phyloP scores from a whole-genome alignment of 2,329 filamentous ascomycete species.

The Xylariales sp. region DNA sequence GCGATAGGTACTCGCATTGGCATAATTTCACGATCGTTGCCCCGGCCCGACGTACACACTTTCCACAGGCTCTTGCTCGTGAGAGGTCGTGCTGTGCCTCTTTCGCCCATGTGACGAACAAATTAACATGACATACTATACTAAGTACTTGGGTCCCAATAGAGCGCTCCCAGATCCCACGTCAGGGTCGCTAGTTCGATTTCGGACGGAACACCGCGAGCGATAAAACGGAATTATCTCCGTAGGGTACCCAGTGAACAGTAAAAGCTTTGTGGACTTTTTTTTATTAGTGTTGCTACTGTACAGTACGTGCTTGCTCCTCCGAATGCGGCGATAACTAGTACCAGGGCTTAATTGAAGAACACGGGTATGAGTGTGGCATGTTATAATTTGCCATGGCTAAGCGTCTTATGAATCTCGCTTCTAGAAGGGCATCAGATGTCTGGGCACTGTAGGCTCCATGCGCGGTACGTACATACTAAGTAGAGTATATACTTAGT shows the following conservation, averaged over 20 bases:
- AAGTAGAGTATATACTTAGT: too few relatives aligned
- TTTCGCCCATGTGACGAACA: constrained; percentile 1
- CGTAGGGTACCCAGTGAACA: neutral
- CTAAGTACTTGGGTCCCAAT: too few relatives aligned
- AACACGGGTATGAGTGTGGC: constrained; percentile 4
- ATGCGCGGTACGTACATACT: neutral
- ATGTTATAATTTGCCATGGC: neutral
- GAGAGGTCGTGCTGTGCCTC: neutral
- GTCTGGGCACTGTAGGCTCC: neutral
- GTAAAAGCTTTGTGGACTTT: constrained; percentile 6
- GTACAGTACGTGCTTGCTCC: neutral
- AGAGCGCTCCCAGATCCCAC: neutral
- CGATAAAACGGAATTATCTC: constrained; percentile 17
- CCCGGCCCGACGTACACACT: neutral
- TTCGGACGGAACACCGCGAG: neutral
- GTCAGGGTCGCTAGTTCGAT: neutral
- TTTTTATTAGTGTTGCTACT: neutral
- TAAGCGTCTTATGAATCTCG: constrained; percentile 1
- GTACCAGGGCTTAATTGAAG: neutral
- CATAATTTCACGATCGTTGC: neutral
- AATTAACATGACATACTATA: too few relatives aligned
- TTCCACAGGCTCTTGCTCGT: neutral
- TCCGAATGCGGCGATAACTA: constrained; percentile 7
- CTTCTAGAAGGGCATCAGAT: neutral
- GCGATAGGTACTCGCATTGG: neutral